Evolutionary conservation across 2,329 filamentous ascomycete genomes (phyloP), one percentile per base, ranked within the genome.

Genomic region (Didymellaceae sp.): DNA sequence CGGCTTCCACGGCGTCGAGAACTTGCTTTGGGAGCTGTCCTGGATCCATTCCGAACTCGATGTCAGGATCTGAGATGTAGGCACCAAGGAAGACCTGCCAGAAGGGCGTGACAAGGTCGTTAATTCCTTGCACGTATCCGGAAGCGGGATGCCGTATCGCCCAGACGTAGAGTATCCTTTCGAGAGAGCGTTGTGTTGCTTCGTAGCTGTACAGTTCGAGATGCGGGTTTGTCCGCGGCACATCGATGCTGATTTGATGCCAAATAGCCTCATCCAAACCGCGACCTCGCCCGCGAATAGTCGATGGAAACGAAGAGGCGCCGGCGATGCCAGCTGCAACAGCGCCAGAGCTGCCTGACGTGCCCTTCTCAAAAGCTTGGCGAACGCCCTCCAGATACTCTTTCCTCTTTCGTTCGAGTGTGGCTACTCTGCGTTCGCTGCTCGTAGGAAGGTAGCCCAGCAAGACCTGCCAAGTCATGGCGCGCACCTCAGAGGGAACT

Each of bases 191-290:
- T 71, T 99, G 94, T 0, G 95, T 99, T 4, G 93, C 93, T 74
- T 97, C 93, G 69, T 96, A 97, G 59, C 90, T 85, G 75, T 99
- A 99, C 0, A 99, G 81, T 62, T 95, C 90, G 45, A 99, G 87
- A 74, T 97, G 94, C 9, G 94, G 94, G 69, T 96, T 97, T 4
- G 94, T 99, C 41, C 94, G 86, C 2, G 94, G 94, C 17, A 97
- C 90, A 69, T 99, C 94, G 67, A 99, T 99, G 74, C 91, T 97
- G 75, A 99, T 97, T 70, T 99, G 94, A 77, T 99, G 94, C 94
- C 94, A 99, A 52, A 99, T 86, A n/a, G 91, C 89, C 77, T 99
- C 94, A 63, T 99, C 95, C 14, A 99, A 77, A 2, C 92, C 93
- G 45, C 90, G 84, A 2, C 86, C 85, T 55, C 82, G 79, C 33